A percentile compares a stretch with the other conserved stretches of the same genome.
Conservation (phyloP, 2,329 filamentous ascomycete species). For the Fragosphaeria purpurea region DNA sequence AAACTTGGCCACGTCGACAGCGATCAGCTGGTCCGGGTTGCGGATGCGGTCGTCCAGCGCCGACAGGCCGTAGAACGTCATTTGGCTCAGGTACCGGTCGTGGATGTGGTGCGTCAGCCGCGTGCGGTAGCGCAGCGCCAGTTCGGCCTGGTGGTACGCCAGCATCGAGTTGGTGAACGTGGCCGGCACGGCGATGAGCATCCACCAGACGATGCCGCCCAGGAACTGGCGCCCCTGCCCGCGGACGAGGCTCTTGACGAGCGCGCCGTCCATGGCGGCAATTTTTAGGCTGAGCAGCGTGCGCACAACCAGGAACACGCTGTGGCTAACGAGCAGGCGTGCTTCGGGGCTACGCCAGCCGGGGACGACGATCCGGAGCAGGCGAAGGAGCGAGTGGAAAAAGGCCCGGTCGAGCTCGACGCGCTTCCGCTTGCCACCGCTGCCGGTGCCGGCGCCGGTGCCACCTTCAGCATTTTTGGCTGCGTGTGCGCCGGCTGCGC, state of each 20-base stretch:
- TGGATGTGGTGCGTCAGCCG: constrained; percentile 91
- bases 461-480: constrained; percentile 29
- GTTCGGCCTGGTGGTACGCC: constrained; percentile 91
- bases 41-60: constrained; percentile 95
- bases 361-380: constrained; percentile 82
- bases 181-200: constrained; percentile 89
- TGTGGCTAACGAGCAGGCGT: constrained; percentile 78
- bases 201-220: constrained; percentile 90
- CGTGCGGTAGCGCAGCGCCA: constrained; percentile 86
- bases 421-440: constrained; percentile 50
- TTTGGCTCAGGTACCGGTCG: constrained; percentile 88
- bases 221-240: constrained; percentile 87
- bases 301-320: constrained; percentile 79
- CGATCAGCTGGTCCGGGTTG: constrained; percentile 95
- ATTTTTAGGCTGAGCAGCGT: constrained; percentile 94
- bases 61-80: constrained; percentile 96
- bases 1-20: constrained; percentile 92
- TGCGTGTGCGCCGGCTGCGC: constrained; percentile 53
- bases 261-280: constrained; percentile 84
- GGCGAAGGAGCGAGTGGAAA: constrained; percentile 61
- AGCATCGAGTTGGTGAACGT: constrained; percentile 99
- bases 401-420: constrained; percentile 87
- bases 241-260: constrained; percentile 86
- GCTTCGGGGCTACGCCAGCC: constrained; percentile 85
- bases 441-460: constrained; percentile 12